A percentile compares a stretch with the other conserved stretches of the same genome.
phyloP scores from a whole-genome alignment of 2,329 filamentous ascomycete genomes.

The Aspergillus ochraceus region DNA sequence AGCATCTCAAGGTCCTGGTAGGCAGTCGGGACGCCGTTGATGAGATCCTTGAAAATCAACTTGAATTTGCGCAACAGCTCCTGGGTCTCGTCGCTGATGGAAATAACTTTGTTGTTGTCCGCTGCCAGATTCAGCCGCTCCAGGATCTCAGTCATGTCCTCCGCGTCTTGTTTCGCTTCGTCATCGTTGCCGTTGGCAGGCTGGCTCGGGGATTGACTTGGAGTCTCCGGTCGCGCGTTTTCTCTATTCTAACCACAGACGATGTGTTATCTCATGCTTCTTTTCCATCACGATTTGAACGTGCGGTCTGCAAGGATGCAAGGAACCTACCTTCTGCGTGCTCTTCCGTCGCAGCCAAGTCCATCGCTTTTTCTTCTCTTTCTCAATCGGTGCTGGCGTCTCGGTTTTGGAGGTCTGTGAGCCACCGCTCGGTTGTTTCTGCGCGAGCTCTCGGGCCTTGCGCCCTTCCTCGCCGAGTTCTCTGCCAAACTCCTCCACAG shows the following conservation, averaged over 20 bases:
- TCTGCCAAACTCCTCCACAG: conserved; percentile 42
- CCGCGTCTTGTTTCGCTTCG: conserved; percentile 59
- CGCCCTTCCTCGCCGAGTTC: conserved; percentile 33
- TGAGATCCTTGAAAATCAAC: conserved; percentile 84
- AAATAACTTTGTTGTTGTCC: conserved; percentile 82
- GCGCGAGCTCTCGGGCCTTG: conserved; percentile 30
- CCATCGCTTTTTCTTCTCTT: conserved; percentile 36
- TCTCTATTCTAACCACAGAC: conserved; percentile 11
- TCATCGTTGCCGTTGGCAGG: conserved; percentile 26
- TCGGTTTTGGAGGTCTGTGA: conserved; percentile 17
- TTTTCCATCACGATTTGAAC: not conserved
- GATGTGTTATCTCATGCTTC: not conserved
- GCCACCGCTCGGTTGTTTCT: conserved; percentile 17
- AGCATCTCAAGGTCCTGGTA: conserved; percentile 81
- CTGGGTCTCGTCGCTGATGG: conserved; percentile 78
- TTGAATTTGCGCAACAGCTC: conserved; percentile 83
- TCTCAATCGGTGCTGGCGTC: conserved; percentile 18
- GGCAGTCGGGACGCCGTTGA: conserved; percentile 89
- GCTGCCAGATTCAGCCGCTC: conserved; percentile 81
- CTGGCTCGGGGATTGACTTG: conserved; percentile 7
- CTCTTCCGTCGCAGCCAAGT: conserved; percentile 42
- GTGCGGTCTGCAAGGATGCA: not conserved
- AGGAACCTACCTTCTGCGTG: conserved; percentile 32
- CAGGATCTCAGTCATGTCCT: conserved; percentile 76
- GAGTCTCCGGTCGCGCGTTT: not conserved